phyloP scores from a whole-genome alignment of 345 rosid genomes.

The Melaleuca quinquenervia region DNA sequence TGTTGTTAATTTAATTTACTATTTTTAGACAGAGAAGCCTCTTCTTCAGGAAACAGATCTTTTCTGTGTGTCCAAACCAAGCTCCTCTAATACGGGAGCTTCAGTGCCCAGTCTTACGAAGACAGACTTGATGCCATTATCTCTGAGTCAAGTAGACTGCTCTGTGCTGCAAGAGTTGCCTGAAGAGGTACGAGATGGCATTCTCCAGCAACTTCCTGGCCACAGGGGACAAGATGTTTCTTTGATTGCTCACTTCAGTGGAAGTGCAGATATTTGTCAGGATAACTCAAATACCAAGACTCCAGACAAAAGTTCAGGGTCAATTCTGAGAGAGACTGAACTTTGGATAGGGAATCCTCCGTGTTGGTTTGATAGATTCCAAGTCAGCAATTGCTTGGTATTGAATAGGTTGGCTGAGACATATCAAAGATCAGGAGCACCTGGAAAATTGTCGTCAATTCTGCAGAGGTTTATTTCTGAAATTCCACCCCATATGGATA shows the following conservation, averaged over 20 bases:
- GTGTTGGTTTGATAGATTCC: slow-evolving; percentile 56
- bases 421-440: slow-evolving; percentile 35
- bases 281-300: slow-evolving; percentile 9
- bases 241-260: not conserved
- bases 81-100: slow-evolving; percentile 15
- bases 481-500: slow-evolving; percentile 17
- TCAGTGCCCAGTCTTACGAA: slow-evolving; percentile 6
- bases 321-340: slow-evolving; percentile 9
- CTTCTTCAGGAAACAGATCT: slow-evolving; percentile 2
- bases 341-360: slow-evolving; percentile 84
- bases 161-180: slow-evolving; percentile 80
- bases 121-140: slow-evolving; percentile 56
- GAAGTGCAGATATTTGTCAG: not conserved
- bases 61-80: slow-evolving; percentile 3
- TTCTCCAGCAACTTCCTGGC: slow-evolving; percentile 53
- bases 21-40: slow-evolving; percentile 12
- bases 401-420: slow-evolving; percentile 44
- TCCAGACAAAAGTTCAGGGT: slow-evolving; percentile 20
- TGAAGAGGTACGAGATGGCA: slow-evolving; percentile 59
- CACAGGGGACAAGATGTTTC: slow-evolving; percentile 31
- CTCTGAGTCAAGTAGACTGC: slow-evolving; percentile 73
- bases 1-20: not conserved
- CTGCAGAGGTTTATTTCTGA: slow-evolving; percentile 36
- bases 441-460: slow-evolving; percentile 39
- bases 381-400: slow-evolving; percentile 33